Conservation (phyloP, 208 protist species). For the Vickermania spadyakhi region DNA sequence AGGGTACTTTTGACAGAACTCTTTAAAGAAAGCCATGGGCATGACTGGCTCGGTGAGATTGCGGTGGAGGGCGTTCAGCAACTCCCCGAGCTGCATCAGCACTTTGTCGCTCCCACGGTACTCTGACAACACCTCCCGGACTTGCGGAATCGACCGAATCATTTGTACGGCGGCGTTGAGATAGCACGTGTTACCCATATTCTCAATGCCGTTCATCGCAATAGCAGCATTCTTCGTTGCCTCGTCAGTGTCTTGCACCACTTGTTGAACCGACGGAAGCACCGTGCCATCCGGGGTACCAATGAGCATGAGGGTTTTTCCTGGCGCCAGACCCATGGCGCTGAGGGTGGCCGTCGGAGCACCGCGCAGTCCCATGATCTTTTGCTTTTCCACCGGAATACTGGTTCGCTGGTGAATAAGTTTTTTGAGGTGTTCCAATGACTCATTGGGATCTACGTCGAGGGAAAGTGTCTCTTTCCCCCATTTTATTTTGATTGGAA, state of each 20-base stretch:
- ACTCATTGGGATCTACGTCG: conserved; percentile 29
- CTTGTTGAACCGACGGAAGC: conserved; percentile 15
- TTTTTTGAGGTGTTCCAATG: conserved; percentile 35
- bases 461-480: conserved; percentile 57
- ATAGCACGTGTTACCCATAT: conserved; percentile 88
- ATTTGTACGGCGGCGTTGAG: conserved; percentile 83
- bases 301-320: conserved; percentile 74
- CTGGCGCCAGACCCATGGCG: conserved; percentile 26
- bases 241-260: conserved; percentile 2
- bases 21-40: conserved; percentile 41
- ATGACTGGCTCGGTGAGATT: conserved; percentile 20
- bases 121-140: conserved; percentile 22
- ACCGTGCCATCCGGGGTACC: conserved; percentile 38
- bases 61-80: conserved; percentile 36
- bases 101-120: conserved; percentile 27
- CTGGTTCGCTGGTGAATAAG: conserved; percentile 31
- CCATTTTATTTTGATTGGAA: conserved; percentile 81
- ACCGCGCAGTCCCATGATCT: conserved; percentile 68
- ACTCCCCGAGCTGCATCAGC: conserved; percentile 16
- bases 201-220: conserved; percentile 26
- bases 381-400: conserved; percentile 77
- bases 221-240: conserved; percentile 13
- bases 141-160: conserved; percentile 66
- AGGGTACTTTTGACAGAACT: conserved; percentile 30
- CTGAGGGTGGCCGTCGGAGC: conserved; percentile 17